Evolutionary conservation across 73 alveolate genomes (phyloP).

Genomic region (Paraurostyla sp.): DNA sequence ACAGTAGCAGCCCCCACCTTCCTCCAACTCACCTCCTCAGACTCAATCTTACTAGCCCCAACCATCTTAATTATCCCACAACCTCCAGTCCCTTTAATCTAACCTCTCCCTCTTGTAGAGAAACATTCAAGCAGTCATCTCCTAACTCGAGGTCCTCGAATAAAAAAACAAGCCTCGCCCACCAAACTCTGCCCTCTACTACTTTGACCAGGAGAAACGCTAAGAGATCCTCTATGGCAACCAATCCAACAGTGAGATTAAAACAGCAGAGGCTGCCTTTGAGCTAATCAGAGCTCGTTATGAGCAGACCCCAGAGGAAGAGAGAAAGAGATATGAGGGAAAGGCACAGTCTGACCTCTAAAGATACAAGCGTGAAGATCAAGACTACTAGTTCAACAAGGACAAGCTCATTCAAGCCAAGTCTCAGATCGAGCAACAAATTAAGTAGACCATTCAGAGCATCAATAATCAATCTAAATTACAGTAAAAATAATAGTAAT

Average conservation of each 20-base stretch:
- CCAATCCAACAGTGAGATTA: not conserved
- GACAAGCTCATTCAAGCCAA: not conserved
- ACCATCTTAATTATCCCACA: not conserved
- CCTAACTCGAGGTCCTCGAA: not conserved
- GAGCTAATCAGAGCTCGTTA: not conserved
- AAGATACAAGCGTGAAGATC: not conserved
- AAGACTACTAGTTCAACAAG: not conserved
- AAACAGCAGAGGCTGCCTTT: conserved; percentile 35
- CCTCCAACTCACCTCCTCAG: too few relatives aligned
- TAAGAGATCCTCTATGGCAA: conserved; percentile 7
- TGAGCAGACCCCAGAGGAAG: not conserved
- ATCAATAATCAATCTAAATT: not conserved
- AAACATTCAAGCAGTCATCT: not conserved
- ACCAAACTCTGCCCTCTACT: conserved; percentile 16
- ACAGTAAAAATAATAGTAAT: not conserved
- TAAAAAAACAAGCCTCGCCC: not conserved
- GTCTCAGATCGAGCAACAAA: not conserved
- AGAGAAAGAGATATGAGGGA: not conserved
- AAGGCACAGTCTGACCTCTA: not conserved
- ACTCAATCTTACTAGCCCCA: not conserved
- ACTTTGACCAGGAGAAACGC: conserved; percentile 30
- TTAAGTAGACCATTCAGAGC: not conserved
- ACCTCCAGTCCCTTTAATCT: not conserved
- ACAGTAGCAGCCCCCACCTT: not conserved
- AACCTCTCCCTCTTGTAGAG: not conserved